Base-by-base conservation (phyloP, 345 rosid species). In the Linum trigynum region DNA sequence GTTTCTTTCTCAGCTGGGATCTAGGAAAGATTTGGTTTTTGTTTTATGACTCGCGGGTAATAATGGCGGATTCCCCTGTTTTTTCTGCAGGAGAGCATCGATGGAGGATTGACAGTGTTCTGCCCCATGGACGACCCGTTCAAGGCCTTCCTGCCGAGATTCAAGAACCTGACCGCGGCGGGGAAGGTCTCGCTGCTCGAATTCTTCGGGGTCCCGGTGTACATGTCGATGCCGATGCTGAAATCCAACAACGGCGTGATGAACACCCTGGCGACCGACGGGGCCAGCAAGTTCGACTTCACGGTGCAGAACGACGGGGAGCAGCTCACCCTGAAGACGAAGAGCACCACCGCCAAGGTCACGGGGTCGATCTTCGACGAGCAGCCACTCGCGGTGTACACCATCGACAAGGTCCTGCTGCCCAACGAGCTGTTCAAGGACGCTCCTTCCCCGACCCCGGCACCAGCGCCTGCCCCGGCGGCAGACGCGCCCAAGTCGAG, bases 221-320 rank as follows among this genome's bases (percentile, higher is more conserved):
- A 95, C 75, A 76, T 78, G 67, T 88, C 97, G 9, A 15, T 87
- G 71, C 57, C 86, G 4, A 87, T 82, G 92, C 82, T 95, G 69
- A 89, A 79, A 70, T 83, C 96, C 78, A 87, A 83, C 84, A 90
- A 91, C 11, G 97, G 99, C 9, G 66, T 76, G 8, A 89, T 80
- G 92, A 95, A 86, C 96, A 89, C 99, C 4, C 74, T 95, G 5
- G 96, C 97, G 11, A 95, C 99, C 1, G 87, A 89, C 11, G 96
- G 97, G 40, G 84, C 90, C 2, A 83, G 67, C 64, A 87, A 87
- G 78, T 95, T 78, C 12, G 95, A 84, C 73, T 77, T 95, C 71
- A 89, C 86, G 0, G 92, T 95, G 16, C 99, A 95, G 72, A 91
- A 90, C 62, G 86, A 88, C 6, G 95, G 95, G 8, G 84, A 84